phyloP scores from a whole-genome alignment of 768 basidiomycete species.

The Mycena epipterygia region DNA sequence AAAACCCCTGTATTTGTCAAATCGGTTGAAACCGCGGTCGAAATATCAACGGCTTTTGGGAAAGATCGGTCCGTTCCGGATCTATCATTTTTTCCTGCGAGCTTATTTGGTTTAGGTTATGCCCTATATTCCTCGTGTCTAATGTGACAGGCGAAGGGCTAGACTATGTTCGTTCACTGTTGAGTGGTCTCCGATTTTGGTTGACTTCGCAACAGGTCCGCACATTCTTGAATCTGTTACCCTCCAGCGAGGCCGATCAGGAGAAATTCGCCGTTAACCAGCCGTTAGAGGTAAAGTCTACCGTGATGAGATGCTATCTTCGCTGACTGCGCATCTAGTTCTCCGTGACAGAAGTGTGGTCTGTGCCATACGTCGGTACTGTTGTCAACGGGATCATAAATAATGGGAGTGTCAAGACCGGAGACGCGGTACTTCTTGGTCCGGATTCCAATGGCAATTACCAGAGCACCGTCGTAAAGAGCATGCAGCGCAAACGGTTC shows the following conservation, averaged over 20 bases:
- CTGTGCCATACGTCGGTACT: conserved; percentile 88
- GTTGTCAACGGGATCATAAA: conserved; percentile 90
- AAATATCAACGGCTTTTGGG: conserved; percentile 80
- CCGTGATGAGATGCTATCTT: conserved; percentile 15
- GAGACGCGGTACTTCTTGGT: conserved; percentile 87
- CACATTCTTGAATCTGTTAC: conserved; percentile 91
- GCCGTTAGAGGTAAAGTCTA: conserved; percentile 75
- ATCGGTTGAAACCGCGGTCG: conserved; percentile 84
- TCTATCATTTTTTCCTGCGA: conserved; percentile 1
- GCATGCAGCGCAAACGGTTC: conserved; percentile 94
- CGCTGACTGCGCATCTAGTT: conserved; percentile 59
- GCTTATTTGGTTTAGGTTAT: conserved; percentile 67
- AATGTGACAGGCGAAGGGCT: conserved; percentile 97
- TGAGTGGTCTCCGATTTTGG: not conserved
- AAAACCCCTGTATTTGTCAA: conserved; percentile 90
- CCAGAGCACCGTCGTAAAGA: conserved; percentile 83
- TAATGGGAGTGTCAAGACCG: conserved; percentile 79
- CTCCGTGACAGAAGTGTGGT: conserved; percentile 90
- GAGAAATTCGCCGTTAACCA: conserved; percentile 86
- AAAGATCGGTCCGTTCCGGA: conserved; percentile 70
- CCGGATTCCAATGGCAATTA: conserved; percentile 96
- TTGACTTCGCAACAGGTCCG: conserved; percentile 66
- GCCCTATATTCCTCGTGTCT: conserved; percentile 92
- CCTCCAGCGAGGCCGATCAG: conserved; percentile 87
- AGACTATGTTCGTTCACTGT: conserved; percentile 66